Conservation (phyloP, 108 stramenopile species). For the Discostella stelligeroides region DNA sequence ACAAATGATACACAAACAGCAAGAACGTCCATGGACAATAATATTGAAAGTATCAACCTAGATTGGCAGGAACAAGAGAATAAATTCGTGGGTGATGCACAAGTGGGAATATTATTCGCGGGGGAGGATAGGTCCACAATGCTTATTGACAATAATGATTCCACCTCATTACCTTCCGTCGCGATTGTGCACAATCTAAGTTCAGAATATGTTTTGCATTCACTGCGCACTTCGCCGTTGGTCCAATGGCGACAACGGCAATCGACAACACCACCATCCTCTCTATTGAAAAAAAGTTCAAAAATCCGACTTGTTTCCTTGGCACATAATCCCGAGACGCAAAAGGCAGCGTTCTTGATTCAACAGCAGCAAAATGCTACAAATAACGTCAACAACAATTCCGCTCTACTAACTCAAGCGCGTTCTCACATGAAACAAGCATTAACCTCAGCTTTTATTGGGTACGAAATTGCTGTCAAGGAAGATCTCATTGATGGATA, state of each 20-base stretch:
- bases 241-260: conserved; percentile 36
- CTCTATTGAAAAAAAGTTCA: neutral
- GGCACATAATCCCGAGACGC: conserved; percentile 78
- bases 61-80: conserved; percentile 35
- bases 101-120: conserved; percentile 26
- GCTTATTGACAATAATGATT: no score
- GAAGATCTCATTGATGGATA: conserved; percentile 54
- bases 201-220: conserved; percentile 51
- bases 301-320: conserved; percentile 53
- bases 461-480: conserved; percentile 57
- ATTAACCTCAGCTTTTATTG: conserved; percentile 64
- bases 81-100: conserved; percentile 35
- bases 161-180: no score
- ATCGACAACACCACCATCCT: conserved; percentile 3
- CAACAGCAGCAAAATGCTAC: conserved; percentile 22
- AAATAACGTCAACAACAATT: no score
- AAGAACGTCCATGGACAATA: neutral
- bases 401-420: conserved; percentile 43
- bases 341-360: conserved; percentile 47
- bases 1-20: neutral
- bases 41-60: neutral
- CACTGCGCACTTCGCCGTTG: conserved; percentile 58
- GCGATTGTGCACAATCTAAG: conserved; percentile 58
- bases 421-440: conserved; percentile 52
- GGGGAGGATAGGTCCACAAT: conserved; percentile 17